Conservation (phyloP, 169 alveolate species). For the Theileria parva region DNA sequence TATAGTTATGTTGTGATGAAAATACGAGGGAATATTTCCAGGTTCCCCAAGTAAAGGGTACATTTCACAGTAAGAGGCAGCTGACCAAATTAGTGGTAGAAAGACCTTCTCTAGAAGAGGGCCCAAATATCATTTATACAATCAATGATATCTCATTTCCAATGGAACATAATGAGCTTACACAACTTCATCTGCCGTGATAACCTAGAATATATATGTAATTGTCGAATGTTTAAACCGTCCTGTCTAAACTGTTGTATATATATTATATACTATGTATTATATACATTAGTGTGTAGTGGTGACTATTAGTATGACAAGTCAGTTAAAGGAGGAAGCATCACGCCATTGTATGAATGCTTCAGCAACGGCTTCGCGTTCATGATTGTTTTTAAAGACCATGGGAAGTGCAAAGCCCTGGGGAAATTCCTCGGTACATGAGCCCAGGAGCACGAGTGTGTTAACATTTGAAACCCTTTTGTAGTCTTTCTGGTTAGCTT, state of each 20-base stretch:
- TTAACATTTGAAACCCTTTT: slow-evolving; percentile 81
- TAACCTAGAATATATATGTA: too few species aligned
- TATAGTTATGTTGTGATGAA: slow-evolving; percentile 5
- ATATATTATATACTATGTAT: background rate
- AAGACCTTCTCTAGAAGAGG: slow-evolving; percentile 36
- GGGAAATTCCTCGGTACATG: slow-evolving; percentile 90
- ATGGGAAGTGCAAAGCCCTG: slow-evolving; percentile 86
- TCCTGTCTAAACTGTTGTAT: background rate
- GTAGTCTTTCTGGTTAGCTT: slow-evolving; percentile 84
- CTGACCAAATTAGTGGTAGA: slow-evolving; percentile 12
- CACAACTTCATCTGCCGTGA: slow-evolving; percentile 45
- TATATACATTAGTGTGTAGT: too few species aligned
- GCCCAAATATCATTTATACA: slow-evolving; percentile 15
- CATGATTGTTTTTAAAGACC: slow-evolving; percentile 83
- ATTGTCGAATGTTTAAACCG: too few species aligned
- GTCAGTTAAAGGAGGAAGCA: slow-evolving; percentile 87
- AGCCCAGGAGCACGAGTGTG: slow-evolving; percentile 82
- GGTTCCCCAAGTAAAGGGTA: background rate
- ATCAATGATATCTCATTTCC: slow-evolving; percentile 57
- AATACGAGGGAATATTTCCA: background rate
- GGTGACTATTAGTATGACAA: too few species aligned
- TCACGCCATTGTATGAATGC: slow-evolving; percentile 89
- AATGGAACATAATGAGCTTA: slow-evolving; percentile 21
- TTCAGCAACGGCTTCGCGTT: slow-evolving; percentile 86
- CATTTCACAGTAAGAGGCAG: background rate